phyloP scores from a whole-genome alignment of 2,329 filamentous ascomycete species.

The Aspergillus eucalypticola region DNA sequence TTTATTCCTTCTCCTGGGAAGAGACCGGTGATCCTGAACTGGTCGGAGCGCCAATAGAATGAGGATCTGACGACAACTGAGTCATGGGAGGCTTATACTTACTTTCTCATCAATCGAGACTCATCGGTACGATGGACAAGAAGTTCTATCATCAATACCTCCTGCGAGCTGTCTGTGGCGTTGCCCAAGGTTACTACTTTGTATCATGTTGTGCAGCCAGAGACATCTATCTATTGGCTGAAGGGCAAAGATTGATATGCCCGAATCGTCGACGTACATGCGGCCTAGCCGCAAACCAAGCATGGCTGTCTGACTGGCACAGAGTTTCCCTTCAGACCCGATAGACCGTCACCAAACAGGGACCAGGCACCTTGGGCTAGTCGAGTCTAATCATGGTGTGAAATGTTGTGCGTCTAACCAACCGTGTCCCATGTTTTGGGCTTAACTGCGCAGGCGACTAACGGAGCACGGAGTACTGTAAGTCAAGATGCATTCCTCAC shows the following conservation, averaged over 20 bases:
- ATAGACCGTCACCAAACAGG: background rate
- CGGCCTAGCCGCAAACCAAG: background rate
- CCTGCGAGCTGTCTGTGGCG: background rate
- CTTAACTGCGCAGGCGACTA: background rate
- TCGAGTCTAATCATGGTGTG: background rate
- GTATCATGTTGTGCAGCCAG: constrained; percentile 1
- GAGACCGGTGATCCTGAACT: background rate
- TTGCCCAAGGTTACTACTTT: background rate
- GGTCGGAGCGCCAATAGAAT: background rate
- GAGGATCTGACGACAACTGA: constrained; percentile 2
- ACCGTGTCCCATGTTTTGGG: background rate
- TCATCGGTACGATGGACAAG: background rate
- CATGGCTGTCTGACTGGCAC: background rate
- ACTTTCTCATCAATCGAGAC: background rate
- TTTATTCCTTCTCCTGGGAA: background rate
- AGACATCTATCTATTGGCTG: background rate
- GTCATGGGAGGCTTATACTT: background rate
- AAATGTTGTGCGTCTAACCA: background rate
- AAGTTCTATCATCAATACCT: background rate
- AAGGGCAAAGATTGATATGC: background rate
- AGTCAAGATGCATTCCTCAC: background rate
- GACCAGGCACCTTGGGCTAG: background rate
- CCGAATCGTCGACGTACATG: constrained; percentile 7
- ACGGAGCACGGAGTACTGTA: background rate
- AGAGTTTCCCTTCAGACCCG: background rate